Evolutionary conservation across 306 rosid genomes (phyloP).

Genomic region (Pachyrhizus erosus): DNA sequence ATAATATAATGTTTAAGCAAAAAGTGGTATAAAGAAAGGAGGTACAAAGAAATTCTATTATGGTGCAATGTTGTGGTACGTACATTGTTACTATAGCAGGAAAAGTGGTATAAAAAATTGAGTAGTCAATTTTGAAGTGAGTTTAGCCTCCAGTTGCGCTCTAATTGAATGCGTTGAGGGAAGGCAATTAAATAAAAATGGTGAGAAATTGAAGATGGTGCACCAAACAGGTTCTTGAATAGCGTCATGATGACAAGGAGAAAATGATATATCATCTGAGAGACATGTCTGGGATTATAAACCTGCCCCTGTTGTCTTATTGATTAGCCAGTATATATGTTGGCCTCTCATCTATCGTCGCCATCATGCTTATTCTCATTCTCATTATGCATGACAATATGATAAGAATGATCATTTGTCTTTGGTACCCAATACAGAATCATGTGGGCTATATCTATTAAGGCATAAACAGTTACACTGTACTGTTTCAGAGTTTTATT

Average conservation of each 20-base stretch:
- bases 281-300: slow-evolving; percentile 53
- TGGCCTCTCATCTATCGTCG: slow-evolving; percentile 37
- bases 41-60: slow-evolving; percentile 1
- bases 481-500: slow-evolving; percentile 34
- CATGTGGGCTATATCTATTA: slow-evolving; percentile 44
- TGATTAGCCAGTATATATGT: slow-evolving; percentile 48
- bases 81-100: not conserved
- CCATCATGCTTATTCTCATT: slow-evolving; percentile 47
- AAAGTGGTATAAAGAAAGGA: slow-evolving; percentile 17
- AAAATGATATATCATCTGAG: slow-evolving; percentile 46
- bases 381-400: slow-evolving; percentile 41
- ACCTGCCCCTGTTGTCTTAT: slow-evolving; percentile 54
- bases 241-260: slow-evolving; percentile 37
- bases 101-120: slow-evolving; percentile 18
- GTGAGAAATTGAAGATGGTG: slow-evolving; percentile 31
- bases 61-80: not conserved
- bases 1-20: not conserved
- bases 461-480: slow-evolving; percentile 22
- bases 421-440: slow-evolving; percentile 52
- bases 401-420: slow-evolving; percentile 46
- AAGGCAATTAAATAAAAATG: not conserved
- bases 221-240: slow-evolving; percentile 46
- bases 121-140: slow-evolving; percentile 23
- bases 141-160: not conserved
- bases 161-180: slow-evolving; percentile 21